Conservation (phyloP, 2,329 filamentous ascomycete species). For the Fusarium sp. region DNA sequence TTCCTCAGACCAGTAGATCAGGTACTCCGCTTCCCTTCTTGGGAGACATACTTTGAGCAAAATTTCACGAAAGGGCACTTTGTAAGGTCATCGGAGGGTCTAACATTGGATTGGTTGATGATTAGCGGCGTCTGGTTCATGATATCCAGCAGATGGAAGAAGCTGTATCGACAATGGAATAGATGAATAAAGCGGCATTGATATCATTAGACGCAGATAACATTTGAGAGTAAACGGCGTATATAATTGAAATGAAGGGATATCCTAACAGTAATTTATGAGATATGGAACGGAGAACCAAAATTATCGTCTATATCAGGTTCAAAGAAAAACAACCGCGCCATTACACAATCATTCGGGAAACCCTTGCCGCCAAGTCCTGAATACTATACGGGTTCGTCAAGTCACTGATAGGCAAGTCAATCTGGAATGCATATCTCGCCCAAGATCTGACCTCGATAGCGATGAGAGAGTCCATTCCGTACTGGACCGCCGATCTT, state of each 20-base stretch:
- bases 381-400: constrained; percentile 43
- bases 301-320: neutral
- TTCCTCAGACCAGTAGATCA: neutral
- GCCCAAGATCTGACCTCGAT: constrained; percentile 43
- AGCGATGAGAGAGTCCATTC: constrained; percentile 42
- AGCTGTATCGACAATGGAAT: neutral
- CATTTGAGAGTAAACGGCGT: too few species aligned
- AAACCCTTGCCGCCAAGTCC: constrained; percentile 38
- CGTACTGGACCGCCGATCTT: constrained; percentile 40
- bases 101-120: neutral
- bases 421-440: constrained; percentile 43
- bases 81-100: neutral
- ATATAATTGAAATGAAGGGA: neutral
- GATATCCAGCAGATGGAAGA: neutral
- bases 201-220: neutral
- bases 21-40: neutral
- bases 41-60: constrained; percentile 4
- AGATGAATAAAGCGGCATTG: neutral
- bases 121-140: neutral
- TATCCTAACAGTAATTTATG: neutral
- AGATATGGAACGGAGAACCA: neutral
- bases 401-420: constrained; percentile 41
- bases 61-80: neutral
- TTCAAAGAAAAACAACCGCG: neutral
- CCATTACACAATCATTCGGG: constrained; percentile 31